phyloP scores from a whole-genome alignment of 139 green algal genomes.

The Chlamydomonas sp. region DNA sequence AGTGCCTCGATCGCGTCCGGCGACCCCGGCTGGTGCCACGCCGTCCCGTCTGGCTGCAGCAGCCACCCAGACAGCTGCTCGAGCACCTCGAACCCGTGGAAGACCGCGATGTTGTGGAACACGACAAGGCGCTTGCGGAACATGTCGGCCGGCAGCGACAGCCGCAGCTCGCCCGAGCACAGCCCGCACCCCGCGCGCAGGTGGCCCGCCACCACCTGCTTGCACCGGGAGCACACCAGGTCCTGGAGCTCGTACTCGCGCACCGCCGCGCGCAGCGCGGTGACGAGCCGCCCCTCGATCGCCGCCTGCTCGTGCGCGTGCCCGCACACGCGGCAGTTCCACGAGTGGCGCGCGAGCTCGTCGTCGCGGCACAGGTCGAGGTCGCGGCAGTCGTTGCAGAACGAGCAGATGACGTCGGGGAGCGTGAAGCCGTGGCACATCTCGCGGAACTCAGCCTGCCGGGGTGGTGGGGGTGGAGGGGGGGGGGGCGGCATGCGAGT shows the following conservation, averaged over 20 bases:
- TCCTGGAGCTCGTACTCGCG: slow-evolving; percentile 80
- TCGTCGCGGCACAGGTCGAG: slow-evolving; percentile 86
- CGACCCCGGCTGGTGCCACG: not conserved
- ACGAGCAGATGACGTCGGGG: slow-evolving; percentile 76
- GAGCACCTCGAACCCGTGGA: slow-evolving; percentile 47
- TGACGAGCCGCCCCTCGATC: slow-evolving; percentile 61
- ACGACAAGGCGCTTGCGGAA: slow-evolving; percentile 41
- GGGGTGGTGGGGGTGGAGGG: too few relatives aligned
- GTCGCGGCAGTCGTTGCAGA: slow-evolving; percentile 84
- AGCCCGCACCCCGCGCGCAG: slow-evolving; percentile 44
- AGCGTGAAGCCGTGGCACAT: slow-evolving; percentile 77
- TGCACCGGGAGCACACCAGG: slow-evolving; percentile 71
- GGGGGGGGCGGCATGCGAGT: too few relatives aligned
- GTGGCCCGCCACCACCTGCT: slow-evolving; percentile 39
- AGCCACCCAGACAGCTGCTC: slow-evolving; percentile 14
- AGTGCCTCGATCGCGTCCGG: not conserved
- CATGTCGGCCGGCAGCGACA: slow-evolving; percentile 26
- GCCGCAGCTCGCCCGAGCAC: slow-evolving; percentile 54
- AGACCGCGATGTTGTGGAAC: slow-evolving; percentile 53
- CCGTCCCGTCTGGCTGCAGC: slow-evolving; percentile 8
- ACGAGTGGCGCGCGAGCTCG: slow-evolving; percentile 33
- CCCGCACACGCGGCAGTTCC: slow-evolving; percentile 16
- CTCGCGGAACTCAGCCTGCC: slow-evolving; percentile 69
- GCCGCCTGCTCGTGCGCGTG: slow-evolving; percentile 49
- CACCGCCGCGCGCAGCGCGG: slow-evolving; percentile 38